These are phyloP conservation scores for Piper longum DNA, from an alignment of 164 flowering plant genomes.

Conservation along the genomic window DNA sequence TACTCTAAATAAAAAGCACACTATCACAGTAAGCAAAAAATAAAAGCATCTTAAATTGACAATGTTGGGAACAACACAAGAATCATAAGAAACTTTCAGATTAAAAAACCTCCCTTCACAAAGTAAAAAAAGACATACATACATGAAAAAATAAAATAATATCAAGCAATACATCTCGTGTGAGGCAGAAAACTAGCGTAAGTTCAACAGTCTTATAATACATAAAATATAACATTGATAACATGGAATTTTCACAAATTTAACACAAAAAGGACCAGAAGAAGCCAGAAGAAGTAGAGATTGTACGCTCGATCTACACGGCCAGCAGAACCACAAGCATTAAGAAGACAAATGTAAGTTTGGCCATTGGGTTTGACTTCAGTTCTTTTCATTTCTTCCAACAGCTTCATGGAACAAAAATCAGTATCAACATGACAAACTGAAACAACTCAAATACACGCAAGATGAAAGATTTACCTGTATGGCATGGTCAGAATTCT, in stretches of 20 bases:
- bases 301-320: slow-evolving; percentile 81
- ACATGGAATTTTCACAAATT: no score
- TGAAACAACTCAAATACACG: background rate
- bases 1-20: no score
- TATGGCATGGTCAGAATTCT: slow-evolving; percentile 52
- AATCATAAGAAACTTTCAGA: no score
- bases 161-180: no score
- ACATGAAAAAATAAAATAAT: no score
- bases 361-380: slow-evolving; percentile 87
- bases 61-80: no score
- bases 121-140: no score
- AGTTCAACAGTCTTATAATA: background rate
- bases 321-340: slow-evolving; percentile 75
- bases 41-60: no score
- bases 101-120: no score
- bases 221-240: background rate
- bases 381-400: slow-evolving; percentile 82
- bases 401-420: slow-evolving; percentile 36
- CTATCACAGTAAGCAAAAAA: no score
- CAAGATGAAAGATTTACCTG: slow-evolving; percentile 17
- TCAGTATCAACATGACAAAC: background rate
- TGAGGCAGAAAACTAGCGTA: no score
- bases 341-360: slow-evolving; percentile 73
- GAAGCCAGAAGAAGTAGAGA: slow-evolving; percentile 6
- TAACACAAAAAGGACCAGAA: background rate